Evolutionary conservation across 371 early-diverging fungal species (phyloP).

Genomic region (Coemansia sp.): DNA sequence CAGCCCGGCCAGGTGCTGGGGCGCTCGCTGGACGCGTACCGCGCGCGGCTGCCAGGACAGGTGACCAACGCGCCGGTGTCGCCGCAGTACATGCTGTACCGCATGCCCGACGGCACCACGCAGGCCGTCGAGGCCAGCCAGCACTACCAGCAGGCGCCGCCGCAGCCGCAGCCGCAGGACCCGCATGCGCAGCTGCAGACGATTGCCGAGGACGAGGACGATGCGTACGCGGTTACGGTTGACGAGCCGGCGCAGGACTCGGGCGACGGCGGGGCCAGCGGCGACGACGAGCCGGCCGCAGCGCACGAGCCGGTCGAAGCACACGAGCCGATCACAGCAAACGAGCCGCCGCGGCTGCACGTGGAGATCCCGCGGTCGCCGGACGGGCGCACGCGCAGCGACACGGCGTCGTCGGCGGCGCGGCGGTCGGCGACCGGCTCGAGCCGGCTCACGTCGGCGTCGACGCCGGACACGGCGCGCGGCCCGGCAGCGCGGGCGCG

Average conservation of each 20-base stretch:
- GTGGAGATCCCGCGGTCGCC: slow-evolving; percentile 35
- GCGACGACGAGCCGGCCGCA: slow-evolving; percentile 9
- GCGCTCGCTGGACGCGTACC: slow-evolving; percentile 38
- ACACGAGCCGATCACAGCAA: slow-evolving; percentile 3
- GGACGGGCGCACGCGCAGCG: slow-evolving; percentile 9
- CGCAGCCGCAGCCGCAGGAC: slow-evolving; percentile 8
- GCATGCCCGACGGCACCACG: slow-evolving; percentile 46
- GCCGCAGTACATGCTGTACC: slow-evolving; percentile 44
- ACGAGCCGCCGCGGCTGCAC: slow-evolving; percentile 23
- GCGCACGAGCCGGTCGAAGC: background rate
- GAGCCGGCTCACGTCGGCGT: slow-evolving; percentile 11
- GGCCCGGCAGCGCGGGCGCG: slow-evolving; percentile 12
- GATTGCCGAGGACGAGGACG: slow-evolving; percentile 49
- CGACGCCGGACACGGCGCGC: slow-evolving; percentile 23
- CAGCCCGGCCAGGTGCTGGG: slow-evolving; percentile 50
- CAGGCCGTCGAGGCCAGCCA: slow-evolving; percentile 30
- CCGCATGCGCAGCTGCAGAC: slow-evolving; percentile 35
- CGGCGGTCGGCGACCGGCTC: slow-evolving; percentile 12
- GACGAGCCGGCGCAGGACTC: slow-evolving; percentile 9
- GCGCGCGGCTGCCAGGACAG: slow-evolving; percentile 25
- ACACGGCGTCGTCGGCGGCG: slow-evolving; percentile 5
- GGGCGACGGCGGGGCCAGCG: background rate
- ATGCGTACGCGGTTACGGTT: slow-evolving; percentile 3
- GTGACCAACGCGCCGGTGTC: background rate
- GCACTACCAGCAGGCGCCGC: slow-evolving; percentile 19